Conservation (phyloP, 768 basidiomycete species). For the Tremella fuciformis region DNA sequence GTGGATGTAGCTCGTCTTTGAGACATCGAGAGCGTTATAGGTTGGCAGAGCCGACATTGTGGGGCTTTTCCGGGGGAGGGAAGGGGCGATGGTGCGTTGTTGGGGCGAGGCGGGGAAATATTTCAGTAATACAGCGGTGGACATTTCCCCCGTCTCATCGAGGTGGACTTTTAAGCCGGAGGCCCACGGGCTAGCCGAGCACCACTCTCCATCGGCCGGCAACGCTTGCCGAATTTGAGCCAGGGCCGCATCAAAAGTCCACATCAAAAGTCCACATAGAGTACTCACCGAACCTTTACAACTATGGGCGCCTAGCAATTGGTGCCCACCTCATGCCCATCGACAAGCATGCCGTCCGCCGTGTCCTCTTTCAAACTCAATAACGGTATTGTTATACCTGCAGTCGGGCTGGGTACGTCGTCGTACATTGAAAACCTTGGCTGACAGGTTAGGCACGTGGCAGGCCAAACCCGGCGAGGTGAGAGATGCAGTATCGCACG, state of each 20-base stretch:
- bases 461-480: constrained; percentile 72
- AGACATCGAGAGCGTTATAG: background rate
- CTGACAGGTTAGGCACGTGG: constrained; percentile 58
- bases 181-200: too few species aligned
- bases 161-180: too few species aligned
- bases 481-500: constrained; percentile 52
- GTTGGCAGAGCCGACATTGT: background rate
- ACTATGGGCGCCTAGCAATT: background rate
- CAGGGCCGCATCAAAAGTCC: too few species aligned
- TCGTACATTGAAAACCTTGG: too few species aligned
- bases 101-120: too few species aligned
- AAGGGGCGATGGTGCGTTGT: too few species aligned
- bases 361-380: constrained; percentile 52
- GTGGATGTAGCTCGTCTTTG: background rate
- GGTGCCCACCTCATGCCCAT: background rate
- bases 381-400: constrained; percentile 62
- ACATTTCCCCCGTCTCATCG: too few species aligned
- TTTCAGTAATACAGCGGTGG: too few species aligned
- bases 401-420: constrained; percentile 69
- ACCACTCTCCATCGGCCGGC: too few species aligned
- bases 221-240: too few species aligned
- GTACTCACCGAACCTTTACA: background rate
- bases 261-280: too few species aligned
- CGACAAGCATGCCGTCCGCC: background rate
- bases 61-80: too few species aligned